Conservation (phyloP, 2,329 filamentous ascomycete species). For the Xylaria arbuscula region DNA sequence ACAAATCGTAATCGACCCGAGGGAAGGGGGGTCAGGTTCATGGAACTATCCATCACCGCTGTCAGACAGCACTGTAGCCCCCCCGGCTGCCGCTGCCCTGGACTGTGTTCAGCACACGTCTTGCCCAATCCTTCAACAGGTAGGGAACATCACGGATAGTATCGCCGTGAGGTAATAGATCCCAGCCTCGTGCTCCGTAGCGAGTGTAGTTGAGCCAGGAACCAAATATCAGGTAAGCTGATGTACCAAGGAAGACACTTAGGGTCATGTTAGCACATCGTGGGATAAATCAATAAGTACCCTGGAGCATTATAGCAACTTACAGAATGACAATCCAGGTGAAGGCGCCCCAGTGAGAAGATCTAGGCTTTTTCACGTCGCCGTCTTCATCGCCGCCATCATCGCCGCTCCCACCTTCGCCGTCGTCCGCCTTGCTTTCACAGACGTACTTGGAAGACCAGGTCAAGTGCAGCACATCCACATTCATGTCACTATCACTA, state of each 20-base stretch:
- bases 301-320: conserved; percentile 53
- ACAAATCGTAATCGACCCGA: background rate
- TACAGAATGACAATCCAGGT: conserved; percentile 97
- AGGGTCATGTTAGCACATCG: conserved; percentile 39
- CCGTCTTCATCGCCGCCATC: conserved; percentile 50
- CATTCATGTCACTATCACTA: conserved; percentile 65
- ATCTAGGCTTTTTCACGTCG: conserved; percentile 59
- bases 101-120: conserved; percentile 82
- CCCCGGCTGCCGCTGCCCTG: conserved; percentile 86
- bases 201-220: conserved; percentile 99
- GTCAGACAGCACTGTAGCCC: conserved; percentile 90
- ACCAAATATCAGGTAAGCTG: conserved; percentile 94
- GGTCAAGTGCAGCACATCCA: conserved; percentile 76
- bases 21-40: background rate
- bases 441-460: conserved; percentile 94
- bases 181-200: conserved; percentile 94
- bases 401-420: conserved; percentile 55
- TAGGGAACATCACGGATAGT: conserved; percentile 93
- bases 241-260: conserved; percentile 85
- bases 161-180: conserved; percentile 91
- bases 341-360: conserved; percentile 88
- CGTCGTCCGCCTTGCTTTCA: conserved; percentile 59
- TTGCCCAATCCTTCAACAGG: conserved; percentile 86
- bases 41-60: background rate
- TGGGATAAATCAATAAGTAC: conserved; percentile 14